Evolutionary conservation across 2,329 filamentous ascomycete genomes (phyloP).

Genomic region (Ceratocystis huliohia): DNA sequence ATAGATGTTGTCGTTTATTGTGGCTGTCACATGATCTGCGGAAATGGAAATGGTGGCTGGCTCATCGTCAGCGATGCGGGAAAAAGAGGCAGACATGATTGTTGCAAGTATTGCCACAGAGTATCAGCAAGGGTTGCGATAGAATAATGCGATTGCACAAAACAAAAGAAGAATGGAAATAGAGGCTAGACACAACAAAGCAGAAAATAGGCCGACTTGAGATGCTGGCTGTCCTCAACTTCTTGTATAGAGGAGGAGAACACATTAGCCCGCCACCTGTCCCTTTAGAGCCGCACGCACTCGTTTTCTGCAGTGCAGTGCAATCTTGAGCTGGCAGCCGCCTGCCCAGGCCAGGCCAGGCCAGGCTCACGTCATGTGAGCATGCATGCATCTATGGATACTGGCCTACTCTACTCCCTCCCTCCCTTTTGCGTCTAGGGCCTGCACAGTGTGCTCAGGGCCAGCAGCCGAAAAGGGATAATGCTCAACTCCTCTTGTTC

Average conservation of each 20-base stretch:
- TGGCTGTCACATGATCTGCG: conserved; percentile 49
- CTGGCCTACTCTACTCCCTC: background rate
- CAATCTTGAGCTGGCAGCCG: background rate
- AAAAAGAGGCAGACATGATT: conserved; percentile 52
- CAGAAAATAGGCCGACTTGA: background rate
- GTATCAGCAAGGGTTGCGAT: background rate
- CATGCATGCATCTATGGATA: background rate
- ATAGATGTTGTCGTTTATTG: conserved; percentile 71
- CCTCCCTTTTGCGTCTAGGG: background rate
- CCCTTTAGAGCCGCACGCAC: background rate
- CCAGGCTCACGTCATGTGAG: background rate
- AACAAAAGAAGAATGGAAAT: background rate
- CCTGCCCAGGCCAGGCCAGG: too few relatives aligned
- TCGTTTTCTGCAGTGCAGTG: background rate
- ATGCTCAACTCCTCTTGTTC: background rate
- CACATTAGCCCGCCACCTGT: background rate
- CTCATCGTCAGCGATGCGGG: conserved; percentile 48
- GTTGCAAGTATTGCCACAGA: conserved; percentile 1
- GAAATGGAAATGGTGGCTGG: conserved; percentile 54
- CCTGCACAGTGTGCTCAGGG: background rate
- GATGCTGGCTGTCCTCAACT: background rate
- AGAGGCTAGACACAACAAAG: background rate
- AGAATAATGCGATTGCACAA: background rate
- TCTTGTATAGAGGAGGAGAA: background rate
- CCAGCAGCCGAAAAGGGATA: background rate